These are phyloP conservation scores for Arxiozyma telluris DNA, from an alignment of 1,139 yeast genomes.

Conservation along the genomic window DNA sequence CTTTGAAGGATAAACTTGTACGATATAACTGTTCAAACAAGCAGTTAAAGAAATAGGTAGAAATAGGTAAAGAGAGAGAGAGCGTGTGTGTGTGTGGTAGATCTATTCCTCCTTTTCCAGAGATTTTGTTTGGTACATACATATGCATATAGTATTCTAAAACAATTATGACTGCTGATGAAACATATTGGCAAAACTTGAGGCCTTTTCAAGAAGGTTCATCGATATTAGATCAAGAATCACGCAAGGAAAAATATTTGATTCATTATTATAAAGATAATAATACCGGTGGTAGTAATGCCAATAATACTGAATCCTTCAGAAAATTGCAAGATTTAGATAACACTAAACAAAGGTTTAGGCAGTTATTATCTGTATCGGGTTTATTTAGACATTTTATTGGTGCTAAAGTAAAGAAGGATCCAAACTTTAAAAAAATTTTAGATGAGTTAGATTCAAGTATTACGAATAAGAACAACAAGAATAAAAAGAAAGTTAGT, in stretches of 20 bases:
- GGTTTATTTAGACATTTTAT: conserved; percentile 85
- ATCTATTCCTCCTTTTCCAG: background rate
- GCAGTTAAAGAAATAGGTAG: background rate
- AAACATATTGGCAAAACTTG: conserved; percentile 24
- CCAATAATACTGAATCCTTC: conserved; percentile 24
- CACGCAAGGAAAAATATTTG: conserved; percentile 37
- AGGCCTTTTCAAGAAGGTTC: conserved; percentile 25
- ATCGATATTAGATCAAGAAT: conserved; percentile 18
- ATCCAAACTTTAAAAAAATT: conserved; percentile 51
- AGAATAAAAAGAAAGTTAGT: conserved; percentile 21
- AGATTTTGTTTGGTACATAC: background rate
- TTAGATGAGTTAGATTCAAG: conserved; percentile 37
- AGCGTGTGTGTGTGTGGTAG: no score
- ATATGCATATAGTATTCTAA: background rate
- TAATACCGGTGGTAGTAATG: conserved; percentile 14
- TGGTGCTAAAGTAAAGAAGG: conserved; percentile 69
- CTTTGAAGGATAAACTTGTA: background rate
- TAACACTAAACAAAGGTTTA: conserved; percentile 73
- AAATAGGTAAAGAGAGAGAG: no score
- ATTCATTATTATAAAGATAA: conserved; percentile 42
- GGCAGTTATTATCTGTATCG: conserved; percentile 72
- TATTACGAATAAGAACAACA: conserved; percentile 5
- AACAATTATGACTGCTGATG: conserved; percentile 16
- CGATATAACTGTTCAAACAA: background rate
- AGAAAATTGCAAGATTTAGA: conserved; percentile 42